A percentile compares a stretch with the other conserved stretches of the same genome.
phyloP scores from a whole-genome alignment of 2,329 filamentous ascomycete species.

The Gaeumannomyces tritici region DNA sequence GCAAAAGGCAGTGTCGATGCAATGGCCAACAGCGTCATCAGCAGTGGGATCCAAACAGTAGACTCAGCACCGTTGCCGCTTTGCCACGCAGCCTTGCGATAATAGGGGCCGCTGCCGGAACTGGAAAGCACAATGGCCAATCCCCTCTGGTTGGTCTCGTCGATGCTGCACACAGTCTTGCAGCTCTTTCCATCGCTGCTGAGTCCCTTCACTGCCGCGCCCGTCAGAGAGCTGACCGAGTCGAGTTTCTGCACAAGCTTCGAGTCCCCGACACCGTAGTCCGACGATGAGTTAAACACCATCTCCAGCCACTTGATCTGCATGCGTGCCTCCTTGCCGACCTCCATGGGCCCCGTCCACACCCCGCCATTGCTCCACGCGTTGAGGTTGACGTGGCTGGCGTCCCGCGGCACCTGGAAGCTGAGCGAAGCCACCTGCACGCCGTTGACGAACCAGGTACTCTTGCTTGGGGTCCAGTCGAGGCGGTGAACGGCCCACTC shows the following conservation, averaged over 20 bases:
- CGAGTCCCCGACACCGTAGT: neutral
- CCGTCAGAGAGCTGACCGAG: neutral
- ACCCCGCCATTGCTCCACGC: conserved; percentile 41
- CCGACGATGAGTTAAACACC: conserved; percentile 31
- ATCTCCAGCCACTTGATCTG: conserved; percentile 43
- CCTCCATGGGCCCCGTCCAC: conserved; percentile 38
- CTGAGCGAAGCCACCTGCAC: conserved; percentile 31
- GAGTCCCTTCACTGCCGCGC: neutral
- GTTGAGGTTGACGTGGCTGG: conserved; percentile 38
- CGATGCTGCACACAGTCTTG: conserved; percentile 26
- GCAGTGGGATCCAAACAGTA: neutral
- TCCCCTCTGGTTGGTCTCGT: conserved; percentile 13
- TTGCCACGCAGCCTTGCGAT: neutral
- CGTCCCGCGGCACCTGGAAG: conserved; percentile 36
- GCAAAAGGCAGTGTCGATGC: neutral
- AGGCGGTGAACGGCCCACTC: conserved; percentile 41
- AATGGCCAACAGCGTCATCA: neutral
- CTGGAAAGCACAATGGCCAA: neutral
- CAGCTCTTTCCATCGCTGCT: conserved; percentile 12
- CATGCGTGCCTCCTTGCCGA: conserved; percentile 29
- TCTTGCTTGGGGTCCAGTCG: conserved; percentile 37
- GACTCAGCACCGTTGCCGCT: neutral
- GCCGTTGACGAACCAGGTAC: conserved; percentile 39
- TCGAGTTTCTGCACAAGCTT: neutral
- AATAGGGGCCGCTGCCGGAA: neutral